These are phyloP conservation scores for Chytridiales sp. DNA, from an alignment of 371 early-diverging fungal genomes.

Conservation along the genomic window DNA sequence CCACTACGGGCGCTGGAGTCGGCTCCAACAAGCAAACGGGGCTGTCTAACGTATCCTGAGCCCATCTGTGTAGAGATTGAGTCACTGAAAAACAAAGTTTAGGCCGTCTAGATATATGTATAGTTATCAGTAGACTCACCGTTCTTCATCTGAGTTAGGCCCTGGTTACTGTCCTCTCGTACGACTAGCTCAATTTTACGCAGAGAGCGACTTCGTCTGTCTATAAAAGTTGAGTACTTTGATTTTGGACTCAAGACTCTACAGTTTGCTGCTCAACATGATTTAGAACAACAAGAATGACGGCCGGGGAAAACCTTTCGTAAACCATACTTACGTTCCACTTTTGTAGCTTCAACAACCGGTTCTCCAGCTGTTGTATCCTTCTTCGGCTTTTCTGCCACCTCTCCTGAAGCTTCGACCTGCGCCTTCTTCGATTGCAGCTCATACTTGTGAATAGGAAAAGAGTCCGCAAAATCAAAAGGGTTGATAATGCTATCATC, in stretches of 20 bases:
- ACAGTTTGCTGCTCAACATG: not conserved
- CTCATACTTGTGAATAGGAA: not conserved
- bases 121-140: too few species aligned
- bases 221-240: not conserved
- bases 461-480: too few species aligned
- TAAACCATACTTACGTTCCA: not conserved
- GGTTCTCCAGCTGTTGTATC: not conserved
- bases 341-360: not conserved
- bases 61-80: constrained; percentile 4
- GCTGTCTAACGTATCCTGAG: not conserved
- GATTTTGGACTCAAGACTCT: not conserved
- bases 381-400: not conserved
- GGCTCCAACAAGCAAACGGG: not conserved
- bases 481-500: not conserved
- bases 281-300: not conserved
- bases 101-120: too few species aligned
- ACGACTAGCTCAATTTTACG: not conserved
- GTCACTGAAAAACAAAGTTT: too few species aligned
- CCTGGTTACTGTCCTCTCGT: not conserved
- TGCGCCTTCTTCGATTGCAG: not conserved
- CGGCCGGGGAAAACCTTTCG: not conserved
- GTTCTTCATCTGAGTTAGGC: too few species aligned
- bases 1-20: not conserved
- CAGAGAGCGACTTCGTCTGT: not conserved
- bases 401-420: not conserved